A percentile compares a stretch with the other conserved stretches of the same genome.
phyloP scores from a whole-genome alignment of 2,329 filamentous ascomycete species.

The Stagonosporopsis chrysanthemi region DNA sequence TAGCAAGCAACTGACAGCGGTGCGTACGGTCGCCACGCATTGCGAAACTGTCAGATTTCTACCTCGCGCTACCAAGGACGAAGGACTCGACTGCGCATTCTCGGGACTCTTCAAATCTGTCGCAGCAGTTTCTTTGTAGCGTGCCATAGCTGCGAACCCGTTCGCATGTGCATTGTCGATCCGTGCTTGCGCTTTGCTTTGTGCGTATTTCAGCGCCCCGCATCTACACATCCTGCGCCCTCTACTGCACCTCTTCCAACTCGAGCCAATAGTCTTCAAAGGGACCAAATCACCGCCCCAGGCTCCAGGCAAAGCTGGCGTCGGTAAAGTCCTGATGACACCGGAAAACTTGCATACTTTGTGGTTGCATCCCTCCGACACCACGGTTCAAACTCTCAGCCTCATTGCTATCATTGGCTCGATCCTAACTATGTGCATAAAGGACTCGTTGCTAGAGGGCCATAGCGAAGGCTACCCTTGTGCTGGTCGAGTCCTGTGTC shows the following conservation, averaged over 20 bases:
- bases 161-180: slow-evolving; percentile 27
- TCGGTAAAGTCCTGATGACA: slow-evolving; percentile 16
- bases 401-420: slow-evolving; percentile 17
- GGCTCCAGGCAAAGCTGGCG: slow-evolving; percentile 4
- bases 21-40: background rate
- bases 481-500: background rate
- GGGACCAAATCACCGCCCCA: slow-evolving; percentile 2
- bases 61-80: background rate
- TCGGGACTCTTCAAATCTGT: background rate
- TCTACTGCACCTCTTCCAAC: slow-evolving; percentile 6
- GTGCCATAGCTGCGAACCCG: slow-evolving; percentile 19
- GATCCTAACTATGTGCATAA: background rate
- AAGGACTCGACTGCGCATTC: background rate
- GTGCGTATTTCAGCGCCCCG: slow-evolving; percentile 12
- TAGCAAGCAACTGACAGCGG: background rate
- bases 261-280: slow-evolving; percentile 15
- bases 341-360: slow-evolving; percentile 25
- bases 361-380: slow-evolving; percentile 15
- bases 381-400: slow-evolving; percentile 20
- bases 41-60: background rate
- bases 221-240: slow-evolving; percentile 9
- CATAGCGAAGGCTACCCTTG: background rate
- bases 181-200: slow-evolving; percentile 10
- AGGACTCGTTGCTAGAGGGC: background rate
- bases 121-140: background rate